These are phyloP conservation scores for Starmerella geochares DNA, from an alignment of 805 yeast species.

Conservation along the genomic window DNA sequence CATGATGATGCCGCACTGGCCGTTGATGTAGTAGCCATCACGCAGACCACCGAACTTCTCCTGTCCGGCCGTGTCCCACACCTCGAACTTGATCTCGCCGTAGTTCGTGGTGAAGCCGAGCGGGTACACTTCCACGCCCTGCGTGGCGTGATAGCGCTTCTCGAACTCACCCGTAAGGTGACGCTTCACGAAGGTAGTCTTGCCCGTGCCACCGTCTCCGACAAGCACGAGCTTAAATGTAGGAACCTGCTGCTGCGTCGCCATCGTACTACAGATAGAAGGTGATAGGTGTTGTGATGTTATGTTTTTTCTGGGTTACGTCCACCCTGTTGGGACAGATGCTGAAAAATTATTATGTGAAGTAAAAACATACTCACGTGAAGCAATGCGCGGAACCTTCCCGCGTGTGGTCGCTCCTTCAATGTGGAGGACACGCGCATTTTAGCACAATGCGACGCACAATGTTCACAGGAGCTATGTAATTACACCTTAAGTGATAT, in stretches of 20 bases:
- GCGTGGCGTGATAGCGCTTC: conserved; percentile 96
- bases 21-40: conserved; percentile 99
- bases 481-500: no score
- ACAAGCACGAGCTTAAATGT: conserved; percentile 96
- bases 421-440: no score
- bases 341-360: conserved; percentile 8
- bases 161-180: conserved; percentile 98
- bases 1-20: conserved; percentile 99
- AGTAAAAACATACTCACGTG: conserved; percentile 3
- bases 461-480: no score
- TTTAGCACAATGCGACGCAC: no score
- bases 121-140: conserved; percentile 99
- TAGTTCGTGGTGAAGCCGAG: conserved; percentile 94
- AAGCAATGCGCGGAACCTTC: conserved; percentile 4
- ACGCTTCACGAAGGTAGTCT: conserved; percentile 99
- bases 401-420: conserved; percentile 1
- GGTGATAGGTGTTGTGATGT: conserved; percentile 6
- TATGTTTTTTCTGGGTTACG: conserved; percentile 8
- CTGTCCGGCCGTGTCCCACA: conserved; percentile 99
- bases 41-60: conserved; percentile 99
- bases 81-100: conserved; percentile 98
- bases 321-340: conserved; percentile 1
- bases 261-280: conserved; percentile 24
- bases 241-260: conserved; percentile 51
- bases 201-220: conserved; percentile 99